Evolutionary conservation across 148 eudicot genomes (phyloP).

Genomic region (Fallopia convolvulus): DNA sequence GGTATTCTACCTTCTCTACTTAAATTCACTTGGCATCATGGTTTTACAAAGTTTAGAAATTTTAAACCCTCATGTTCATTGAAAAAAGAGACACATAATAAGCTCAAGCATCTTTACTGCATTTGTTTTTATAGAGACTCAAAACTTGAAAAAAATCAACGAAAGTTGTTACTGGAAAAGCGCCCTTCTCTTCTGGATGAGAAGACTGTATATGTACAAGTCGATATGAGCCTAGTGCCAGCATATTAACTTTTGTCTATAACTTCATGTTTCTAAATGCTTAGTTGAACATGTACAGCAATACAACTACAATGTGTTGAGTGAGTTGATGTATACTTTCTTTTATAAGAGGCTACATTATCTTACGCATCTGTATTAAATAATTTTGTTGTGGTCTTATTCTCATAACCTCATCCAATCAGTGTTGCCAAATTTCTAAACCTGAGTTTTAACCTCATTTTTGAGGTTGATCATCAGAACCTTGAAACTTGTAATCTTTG

Average conservation of each 20-base stretch:
- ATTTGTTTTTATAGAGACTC: neutral
- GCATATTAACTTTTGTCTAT: neutral
- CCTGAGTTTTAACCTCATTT: neutral
- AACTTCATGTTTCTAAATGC: too few species aligned
- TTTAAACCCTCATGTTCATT: neutral
- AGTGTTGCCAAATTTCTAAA: too few species aligned
- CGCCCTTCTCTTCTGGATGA: neutral
- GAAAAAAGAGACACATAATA: neutral
- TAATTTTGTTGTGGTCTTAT: neutral
- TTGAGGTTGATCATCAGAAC: too few species aligned
- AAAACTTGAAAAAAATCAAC: neutral
- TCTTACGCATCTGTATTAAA: neutral
- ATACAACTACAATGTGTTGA: neutral
- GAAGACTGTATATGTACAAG: neutral
- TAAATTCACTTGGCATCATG: neutral
- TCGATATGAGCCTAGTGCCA: neutral
- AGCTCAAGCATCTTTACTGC: neutral
- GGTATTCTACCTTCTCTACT: neutral
- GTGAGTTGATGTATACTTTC: neutral
- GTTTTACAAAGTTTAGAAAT: neutral
- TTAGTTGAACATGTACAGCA: neutral
- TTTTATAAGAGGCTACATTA: neutral
- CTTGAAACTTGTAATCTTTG: too few species aligned
- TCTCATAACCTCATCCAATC: too few species aligned
- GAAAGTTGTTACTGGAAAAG: too few species aligned